These are phyloP conservation scores for Plantago lanceolata DNA, from an alignment of 305 asterid genomes.

Conservation along the genomic window DNA sequence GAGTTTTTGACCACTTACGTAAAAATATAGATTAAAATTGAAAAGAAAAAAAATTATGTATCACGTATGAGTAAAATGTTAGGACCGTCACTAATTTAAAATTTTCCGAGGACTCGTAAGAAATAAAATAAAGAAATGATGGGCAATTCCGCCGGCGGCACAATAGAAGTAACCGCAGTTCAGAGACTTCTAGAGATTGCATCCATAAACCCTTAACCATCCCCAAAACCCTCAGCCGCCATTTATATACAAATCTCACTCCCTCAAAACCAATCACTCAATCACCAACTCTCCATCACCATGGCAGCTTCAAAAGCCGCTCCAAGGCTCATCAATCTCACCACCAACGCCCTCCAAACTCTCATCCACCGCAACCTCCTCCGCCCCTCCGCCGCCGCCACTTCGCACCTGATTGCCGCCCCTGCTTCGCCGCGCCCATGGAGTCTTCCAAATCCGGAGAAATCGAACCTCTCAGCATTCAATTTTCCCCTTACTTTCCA, in stretches of 20 bases:
- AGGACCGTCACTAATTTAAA: too few relatives aligned
- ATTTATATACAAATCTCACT: not conserved
- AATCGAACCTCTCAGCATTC: not conserved
- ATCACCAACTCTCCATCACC: not conserved
- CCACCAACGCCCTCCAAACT: constrained; percentile 1
- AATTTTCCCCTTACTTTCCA: not conserved
- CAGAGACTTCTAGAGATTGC: not conserved
- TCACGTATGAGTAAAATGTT: too few relatives aligned
- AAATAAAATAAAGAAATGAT: too few relatives aligned
- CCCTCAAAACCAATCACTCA: not conserved
- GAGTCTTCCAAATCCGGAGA: not conserved
- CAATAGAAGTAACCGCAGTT: too few relatives aligned
- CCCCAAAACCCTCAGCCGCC: constrained; percentile 14
- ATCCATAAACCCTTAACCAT: constrained; percentile 3
- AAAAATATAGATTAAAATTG: too few relatives aligned
- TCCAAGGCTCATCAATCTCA: not conserved
- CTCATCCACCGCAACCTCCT: constrained; percentile 20
- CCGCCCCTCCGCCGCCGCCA: constrained; percentile 17
- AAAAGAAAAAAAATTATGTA: too few relatives aligned
- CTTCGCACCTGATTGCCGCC: not conserved
- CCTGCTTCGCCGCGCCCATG: not conserved
- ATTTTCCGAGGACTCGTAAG: too few relatives aligned
- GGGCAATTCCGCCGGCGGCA: too few relatives aligned
- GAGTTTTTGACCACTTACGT: too few relatives aligned
- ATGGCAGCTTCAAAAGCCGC: constrained; percentile 12